A percentile compares a stretch with the other conserved stretches of the same genome.
phyloP scores from a whole-genome alignment of 345 rosid species.

The Syzygium aromaticum region DNA sequence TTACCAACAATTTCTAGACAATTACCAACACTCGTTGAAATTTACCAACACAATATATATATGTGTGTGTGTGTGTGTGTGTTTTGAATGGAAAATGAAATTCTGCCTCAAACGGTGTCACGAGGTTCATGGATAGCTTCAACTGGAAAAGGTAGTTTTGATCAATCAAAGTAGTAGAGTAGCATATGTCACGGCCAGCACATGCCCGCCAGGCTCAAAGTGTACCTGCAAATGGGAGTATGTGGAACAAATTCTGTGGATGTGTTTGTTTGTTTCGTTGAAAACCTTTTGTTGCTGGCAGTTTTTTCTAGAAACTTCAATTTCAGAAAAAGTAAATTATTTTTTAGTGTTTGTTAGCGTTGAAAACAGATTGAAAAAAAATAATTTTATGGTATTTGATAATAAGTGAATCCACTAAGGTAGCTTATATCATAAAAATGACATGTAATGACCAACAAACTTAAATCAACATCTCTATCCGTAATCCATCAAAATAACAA shows the following conservation, averaged over 20 bases:
- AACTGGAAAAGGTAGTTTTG: not conserved
- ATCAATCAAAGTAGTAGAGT: not conserved
- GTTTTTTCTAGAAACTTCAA: not conserved
- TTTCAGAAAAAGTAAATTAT: not conserved
- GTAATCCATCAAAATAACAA: not conserved
- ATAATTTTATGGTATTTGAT: not conserved
- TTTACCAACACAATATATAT: not conserved
- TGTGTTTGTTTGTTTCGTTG: not conserved
- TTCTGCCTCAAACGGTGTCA: not conserved
- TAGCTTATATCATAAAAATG: not conserved
- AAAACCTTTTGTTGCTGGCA: not conserved
- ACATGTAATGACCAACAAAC: not conserved
- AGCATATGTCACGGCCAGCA: not conserved
- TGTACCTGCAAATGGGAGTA: not conserved
- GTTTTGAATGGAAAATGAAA: not conserved
- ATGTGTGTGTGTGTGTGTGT: accelerated
- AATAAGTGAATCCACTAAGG: not conserved
- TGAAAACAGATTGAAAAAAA: not conserved
- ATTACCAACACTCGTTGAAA: not conserved
- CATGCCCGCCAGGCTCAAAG: not conserved
- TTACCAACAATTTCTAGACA: not conserved
- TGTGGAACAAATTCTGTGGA: not conserved
- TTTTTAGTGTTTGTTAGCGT: not conserved
- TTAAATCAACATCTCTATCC: not conserved
- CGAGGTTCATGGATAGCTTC: not conserved